phyloP scores from a whole-genome alignment of 306 rosid genomes.

The Pueraria montana region DNA sequence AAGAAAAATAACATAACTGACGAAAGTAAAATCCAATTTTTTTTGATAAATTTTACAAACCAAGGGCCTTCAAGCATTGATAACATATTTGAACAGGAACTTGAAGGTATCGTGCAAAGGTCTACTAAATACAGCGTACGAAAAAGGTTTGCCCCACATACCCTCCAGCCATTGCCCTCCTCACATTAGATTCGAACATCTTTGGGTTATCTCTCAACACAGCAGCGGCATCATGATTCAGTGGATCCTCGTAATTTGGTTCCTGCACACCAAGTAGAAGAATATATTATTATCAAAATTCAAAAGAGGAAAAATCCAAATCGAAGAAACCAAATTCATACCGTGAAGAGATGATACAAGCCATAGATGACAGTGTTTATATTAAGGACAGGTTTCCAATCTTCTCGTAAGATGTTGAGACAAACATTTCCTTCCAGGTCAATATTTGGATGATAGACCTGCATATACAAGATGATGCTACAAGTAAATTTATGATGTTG shows the following conservation, averaged over 20 bases:
- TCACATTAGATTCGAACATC: slow-evolving; percentile 83
- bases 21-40: slow-evolving; percentile 52
- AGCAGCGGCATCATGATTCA: slow-evolving; percentile 93
- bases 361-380: slow-evolving; percentile 90
- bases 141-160: slow-evolving; percentile 85
- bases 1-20: slow-evolving; percentile 45
- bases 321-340: slow-evolving; percentile 39
- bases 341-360: slow-evolving; percentile 90
- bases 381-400: slow-evolving; percentile 97
- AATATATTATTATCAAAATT: background rate
- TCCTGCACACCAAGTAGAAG: slow-evolving; percentile 59
- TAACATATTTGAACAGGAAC: slow-evolving; percentile 48
- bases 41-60: slow-evolving; percentile 59
- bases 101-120: slow-evolving; percentile 39
- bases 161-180: slow-evolving; percentile 97
- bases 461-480: slow-evolving; percentile 35
- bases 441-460: slow-evolving; percentile 96
- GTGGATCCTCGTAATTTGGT: slow-evolving; percentile 94
- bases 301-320: slow-evolving; percentile 1
- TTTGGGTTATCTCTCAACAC: slow-evolving; percentile 87
- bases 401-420: slow-evolving; percentile 94
- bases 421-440: slow-evolving; percentile 98
- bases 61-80: slow-evolving; percentile 56
- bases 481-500: slow-evolving; percentile 27
- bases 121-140: slow-evolving; percentile 79